Percentiles rank a stretch among this genome's conserved stretches.
Conservation (phyloP, 495 filamentous ascomycete genomes). For the Rhizodiscina lignyota region DNA sequence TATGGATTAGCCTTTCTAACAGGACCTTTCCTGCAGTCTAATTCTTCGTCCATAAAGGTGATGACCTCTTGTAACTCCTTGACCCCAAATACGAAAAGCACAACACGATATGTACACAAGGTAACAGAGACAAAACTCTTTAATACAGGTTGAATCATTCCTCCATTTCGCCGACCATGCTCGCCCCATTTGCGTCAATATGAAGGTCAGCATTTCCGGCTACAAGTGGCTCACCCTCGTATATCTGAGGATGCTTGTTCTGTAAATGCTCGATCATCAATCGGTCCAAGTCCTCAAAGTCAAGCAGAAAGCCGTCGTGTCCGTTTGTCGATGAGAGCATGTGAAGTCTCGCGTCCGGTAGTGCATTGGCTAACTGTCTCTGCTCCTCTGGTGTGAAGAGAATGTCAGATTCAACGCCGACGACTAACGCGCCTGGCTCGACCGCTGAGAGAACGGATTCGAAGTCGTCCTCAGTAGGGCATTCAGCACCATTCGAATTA, state of each 20-base stretch:
- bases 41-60: too few relatives aligned
- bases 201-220: too few relatives aligned
- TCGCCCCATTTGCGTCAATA: too few relatives aligned
- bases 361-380: conserved; percentile 12
- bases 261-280: conserved; percentile 15
- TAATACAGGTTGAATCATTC: too few relatives aligned
- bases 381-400: conserved; percentile 21
- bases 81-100: too few relatives aligned
- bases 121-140: too few relatives aligned
- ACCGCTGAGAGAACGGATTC: conserved; percentile 9
- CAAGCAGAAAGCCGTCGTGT: conserved; percentile 24
- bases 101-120: too few relatives aligned
- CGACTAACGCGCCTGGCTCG: conserved; percentile 15
- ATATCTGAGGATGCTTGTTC: conserved; percentile 15
- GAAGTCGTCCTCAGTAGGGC: conserved; percentile 7
- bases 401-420: conserved; percentile 22
- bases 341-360: conserved; percentile 17
- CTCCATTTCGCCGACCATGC: too few relatives aligned
- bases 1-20: too few relatives aligned
- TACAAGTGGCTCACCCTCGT: conserved; percentile 6
- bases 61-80: too few relatives aligned
- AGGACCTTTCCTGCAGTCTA: too few relatives aligned
- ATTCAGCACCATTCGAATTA: background rate
- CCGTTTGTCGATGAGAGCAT: conserved; percentile 17
- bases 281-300: conserved; percentile 14